These are phyloP conservation scores for Aeschynomene evenia DNA, from an alignment of 306 rosid species.

Conservation along the genomic window DNA sequence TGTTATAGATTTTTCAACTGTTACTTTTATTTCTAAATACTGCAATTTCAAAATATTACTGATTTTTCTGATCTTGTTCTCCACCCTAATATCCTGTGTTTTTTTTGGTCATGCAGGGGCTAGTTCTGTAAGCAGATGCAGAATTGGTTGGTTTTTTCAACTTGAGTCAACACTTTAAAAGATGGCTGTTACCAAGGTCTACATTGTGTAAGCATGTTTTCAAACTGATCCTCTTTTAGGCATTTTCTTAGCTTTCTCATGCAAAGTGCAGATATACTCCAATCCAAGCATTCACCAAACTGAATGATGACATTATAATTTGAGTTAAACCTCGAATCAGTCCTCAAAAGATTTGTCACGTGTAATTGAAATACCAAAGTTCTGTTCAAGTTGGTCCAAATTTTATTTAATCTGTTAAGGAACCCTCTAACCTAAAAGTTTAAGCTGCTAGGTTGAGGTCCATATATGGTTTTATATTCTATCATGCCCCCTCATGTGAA, in stretches of 20 bases:
- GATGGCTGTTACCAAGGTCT: conserved; percentile 75
- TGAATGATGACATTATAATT: not conserved
- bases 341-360: too few relatives aligned
- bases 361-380: too few relatives aligned
- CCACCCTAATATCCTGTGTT: not conserved
- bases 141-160: conserved; percentile 24
- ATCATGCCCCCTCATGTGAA: too few relatives aligned
- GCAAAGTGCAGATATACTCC: not conserved
- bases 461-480: too few relatives aligned
- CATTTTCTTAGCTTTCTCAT: not conserved
- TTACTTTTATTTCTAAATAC: not conserved
- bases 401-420: too few relatives aligned
- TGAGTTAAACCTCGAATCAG: too few relatives aligned
- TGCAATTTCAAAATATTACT: not conserved
- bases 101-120: conserved; percentile 22
- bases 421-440: too few relatives aligned
- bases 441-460: too few relatives aligned
- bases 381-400: too few relatives aligned
- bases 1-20: conserved; percentile 1
- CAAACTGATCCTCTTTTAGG: not conserved
- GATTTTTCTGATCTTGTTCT: not conserved
- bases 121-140: not conserved
- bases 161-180: conserved; percentile 25
- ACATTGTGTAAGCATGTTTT: conserved; percentile 62
- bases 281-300: conserved; percentile 1